phyloP scores from a whole-genome alignment of 2,329 filamentous ascomycete genomes.

The Colletotrichum trifolii region DNA sequence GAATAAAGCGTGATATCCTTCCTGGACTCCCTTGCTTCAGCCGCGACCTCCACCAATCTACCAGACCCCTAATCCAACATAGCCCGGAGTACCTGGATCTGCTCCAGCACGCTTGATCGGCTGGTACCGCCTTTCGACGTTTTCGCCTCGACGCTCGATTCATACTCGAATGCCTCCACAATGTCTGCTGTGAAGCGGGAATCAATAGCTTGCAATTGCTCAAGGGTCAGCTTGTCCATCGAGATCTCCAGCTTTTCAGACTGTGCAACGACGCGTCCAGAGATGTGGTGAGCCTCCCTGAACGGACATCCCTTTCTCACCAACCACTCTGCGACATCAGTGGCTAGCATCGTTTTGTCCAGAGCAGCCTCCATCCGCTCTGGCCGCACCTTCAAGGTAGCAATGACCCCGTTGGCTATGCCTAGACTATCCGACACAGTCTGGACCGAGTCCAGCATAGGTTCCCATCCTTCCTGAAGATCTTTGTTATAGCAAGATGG shows the following conservation, averaged over 20 bases:
- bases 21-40: too few species aligned
- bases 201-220: conserved; percentile 76
- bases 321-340: conserved; percentile 71
- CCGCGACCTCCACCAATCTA: neutral
- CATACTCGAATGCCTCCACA: conserved; percentile 73
- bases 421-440: conserved; percentile 78
- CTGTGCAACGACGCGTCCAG: conserved; percentile 76
- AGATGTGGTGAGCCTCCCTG: conserved; percentile 82
- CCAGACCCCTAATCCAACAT: conserved; percentile 44
- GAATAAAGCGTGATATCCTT: too few species aligned
- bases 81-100: conserved; percentile 61
- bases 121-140: conserved; percentile 78
- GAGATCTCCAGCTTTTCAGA: conserved; percentile 71
- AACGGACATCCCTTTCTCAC: conserved; percentile 76
- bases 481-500: conserved; percentile 84
- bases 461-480: conserved; percentile 80
- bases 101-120: conserved; percentile 69
- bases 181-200: conserved; percentile 75
- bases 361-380: conserved; percentile 78
- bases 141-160: conserved; percentile 77
- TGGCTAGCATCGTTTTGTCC: conserved; percentile 80
- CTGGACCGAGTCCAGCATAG: conserved; percentile 80
- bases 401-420: conserved; percentile 79
- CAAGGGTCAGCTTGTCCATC: conserved; percentile 76
- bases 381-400: conserved; percentile 72